Conservation (phyloP, 352 stramenopile genomes). For the Phytophthora brassicae region DNA sequence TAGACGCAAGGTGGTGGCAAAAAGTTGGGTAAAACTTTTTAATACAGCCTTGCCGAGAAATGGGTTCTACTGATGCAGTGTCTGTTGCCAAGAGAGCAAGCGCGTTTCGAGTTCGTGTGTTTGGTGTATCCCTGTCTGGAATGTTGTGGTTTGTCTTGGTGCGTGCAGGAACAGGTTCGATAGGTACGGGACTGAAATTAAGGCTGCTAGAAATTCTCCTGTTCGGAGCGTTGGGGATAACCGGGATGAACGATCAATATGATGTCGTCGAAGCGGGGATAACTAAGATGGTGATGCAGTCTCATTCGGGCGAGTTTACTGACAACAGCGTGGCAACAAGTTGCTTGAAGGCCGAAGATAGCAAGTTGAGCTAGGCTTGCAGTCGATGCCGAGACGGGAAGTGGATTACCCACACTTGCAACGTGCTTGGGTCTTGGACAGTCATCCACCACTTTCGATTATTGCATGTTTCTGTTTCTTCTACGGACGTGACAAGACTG, state of each 20-base stretch:
- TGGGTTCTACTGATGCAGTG: slow-evolving; percentile 68
- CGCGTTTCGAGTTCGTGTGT: slow-evolving; percentile 27
- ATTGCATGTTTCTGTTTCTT: slow-evolving; percentile 39
- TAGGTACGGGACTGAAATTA: background rate
- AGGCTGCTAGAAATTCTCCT: background rate
- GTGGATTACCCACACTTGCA: slow-evolving; percentile 70
- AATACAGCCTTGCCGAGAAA: slow-evolving; percentile 82
- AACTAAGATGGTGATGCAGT: background rate
- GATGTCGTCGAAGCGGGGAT: background rate
- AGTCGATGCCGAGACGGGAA: slow-evolving; percentile 48
- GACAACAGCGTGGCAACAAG: slow-evolving; percentile 38
- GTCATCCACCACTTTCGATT: slow-evolving; percentile 63
- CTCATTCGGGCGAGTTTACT: slow-evolving; percentile 36
- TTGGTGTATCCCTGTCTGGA: slow-evolving; percentile 10
- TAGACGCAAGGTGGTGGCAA: slow-evolving; percentile 42
- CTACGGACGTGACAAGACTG: slow-evolving; percentile 56
- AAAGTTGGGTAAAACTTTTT: slow-evolving; percentile 63
- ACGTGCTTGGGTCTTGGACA: slow-evolving; percentile 48
- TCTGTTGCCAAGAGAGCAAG: slow-evolving; percentile 39
- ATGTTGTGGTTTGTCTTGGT: slow-evolving; percentile 32
- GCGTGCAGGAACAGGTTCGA: slow-evolving; percentile 24
- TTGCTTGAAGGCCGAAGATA: slow-evolving; percentile 43
- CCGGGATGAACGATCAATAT: background rate
- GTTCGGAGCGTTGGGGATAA: background rate
- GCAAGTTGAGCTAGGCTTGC: slow-evolving; percentile 42